Percentiles rank a stretch among this genome's conserved stretches.
phyloP scores from a whole-genome alignment of 2,329 filamentous ascomycete species.

The Eutypa lata region DNA sequence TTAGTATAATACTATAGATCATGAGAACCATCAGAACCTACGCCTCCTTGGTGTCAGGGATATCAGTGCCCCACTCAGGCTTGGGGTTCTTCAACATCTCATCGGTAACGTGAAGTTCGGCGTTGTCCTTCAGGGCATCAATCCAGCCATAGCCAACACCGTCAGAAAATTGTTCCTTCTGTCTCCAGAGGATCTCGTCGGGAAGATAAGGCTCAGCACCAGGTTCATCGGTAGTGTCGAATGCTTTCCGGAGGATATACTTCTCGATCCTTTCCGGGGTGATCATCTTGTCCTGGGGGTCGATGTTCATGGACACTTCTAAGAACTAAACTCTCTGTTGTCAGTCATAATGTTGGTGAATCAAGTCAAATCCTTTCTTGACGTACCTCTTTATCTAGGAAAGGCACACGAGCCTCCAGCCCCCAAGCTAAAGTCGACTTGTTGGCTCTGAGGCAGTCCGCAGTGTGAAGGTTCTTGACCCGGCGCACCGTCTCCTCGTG shows the following conservation, averaged over 20 bases:
- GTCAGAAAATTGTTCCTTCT: conserved; percentile 99
- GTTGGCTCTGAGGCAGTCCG: conserved; percentile 97
- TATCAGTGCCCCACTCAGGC: conserved; percentile 88
- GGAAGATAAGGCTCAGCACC: conserved; percentile 84
- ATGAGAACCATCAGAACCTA: conserved; percentile 43
- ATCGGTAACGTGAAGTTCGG: conserved; percentile 84
- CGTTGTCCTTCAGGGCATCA: conserved; percentile 92
- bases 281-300: conserved; percentile 95
- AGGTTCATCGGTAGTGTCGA: conserved; percentile 88
- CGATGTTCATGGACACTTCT: conserved; percentile 87
- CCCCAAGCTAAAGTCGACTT: conserved; percentile 99
- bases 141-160: conserved; percentile 99
- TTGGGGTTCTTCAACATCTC: conserved; percentile 99
- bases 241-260: conserved; percentile 96
- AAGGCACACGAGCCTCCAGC: conserved; percentile 94
- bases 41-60: conserved; percentile 96
- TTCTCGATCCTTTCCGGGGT: conserved; percentile 88
- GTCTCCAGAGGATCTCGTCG: conserved; percentile 91
- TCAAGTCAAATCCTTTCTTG: background rate
- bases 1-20: conserved; percentile 19
- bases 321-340: conserved; percentile 66
- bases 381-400: conserved; percentile 83
- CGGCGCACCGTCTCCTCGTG: conserved; percentile 92
- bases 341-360: conserved; percentile 15
- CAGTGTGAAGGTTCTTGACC: conserved; percentile 92